A percentile compares a stretch with the other conserved stretches of the same genome.
Conservation (phyloP, 2,329 filamentous ascomycete genomes). For the Ilyonectria mors-panacis region DNA sequence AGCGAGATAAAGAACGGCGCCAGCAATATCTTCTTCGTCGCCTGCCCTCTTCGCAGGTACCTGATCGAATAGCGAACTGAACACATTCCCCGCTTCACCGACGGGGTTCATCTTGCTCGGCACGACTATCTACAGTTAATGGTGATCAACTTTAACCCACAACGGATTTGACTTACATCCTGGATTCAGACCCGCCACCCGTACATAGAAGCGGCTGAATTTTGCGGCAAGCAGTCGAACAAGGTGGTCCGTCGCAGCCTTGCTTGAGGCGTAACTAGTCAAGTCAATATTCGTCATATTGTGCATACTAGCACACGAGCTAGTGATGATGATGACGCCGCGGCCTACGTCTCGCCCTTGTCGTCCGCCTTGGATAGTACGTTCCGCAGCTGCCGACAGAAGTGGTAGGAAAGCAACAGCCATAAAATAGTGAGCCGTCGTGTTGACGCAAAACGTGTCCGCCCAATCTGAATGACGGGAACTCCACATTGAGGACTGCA, state of each 20-base stretch:
- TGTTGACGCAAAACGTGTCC: constrained; percentile 63
- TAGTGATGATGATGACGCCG: constrained; percentile 64
- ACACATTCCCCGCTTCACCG: constrained; percentile 51
- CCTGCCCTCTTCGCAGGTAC: constrained; percentile 52
- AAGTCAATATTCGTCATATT: constrained; percentile 67
- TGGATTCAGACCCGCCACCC: constrained; percentile 52
- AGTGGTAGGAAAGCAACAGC: constrained; percentile 62
- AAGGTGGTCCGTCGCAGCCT: constrained; percentile 67
- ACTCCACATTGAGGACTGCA: constrained; percentile 65
- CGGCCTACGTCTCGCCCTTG: constrained; percentile 53
- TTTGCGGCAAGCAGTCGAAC: constrained; percentile 64
- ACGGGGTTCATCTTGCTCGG: constrained; percentile 54
- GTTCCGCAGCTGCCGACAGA: constrained; percentile 56
- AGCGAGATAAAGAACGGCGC: constrained; percentile 49
- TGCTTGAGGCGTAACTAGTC: constrained; percentile 66
- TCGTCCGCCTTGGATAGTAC: constrained; percentile 53
- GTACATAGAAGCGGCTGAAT: constrained; percentile 55
- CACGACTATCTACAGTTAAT: constrained; percentile 44
- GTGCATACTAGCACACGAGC: constrained; percentile 67
- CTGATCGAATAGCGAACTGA: constrained; percentile 51
- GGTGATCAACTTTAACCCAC: no score
- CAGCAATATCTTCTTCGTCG: constrained; percentile 51
- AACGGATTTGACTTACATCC: constrained; percentile 47
- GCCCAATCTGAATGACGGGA: constrained; percentile 59
- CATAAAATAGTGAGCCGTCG: constrained; percentile 65